phyloP scores from a whole-genome alignment of 148 eudicot genomes.

The Diospyros lotus region DNA sequence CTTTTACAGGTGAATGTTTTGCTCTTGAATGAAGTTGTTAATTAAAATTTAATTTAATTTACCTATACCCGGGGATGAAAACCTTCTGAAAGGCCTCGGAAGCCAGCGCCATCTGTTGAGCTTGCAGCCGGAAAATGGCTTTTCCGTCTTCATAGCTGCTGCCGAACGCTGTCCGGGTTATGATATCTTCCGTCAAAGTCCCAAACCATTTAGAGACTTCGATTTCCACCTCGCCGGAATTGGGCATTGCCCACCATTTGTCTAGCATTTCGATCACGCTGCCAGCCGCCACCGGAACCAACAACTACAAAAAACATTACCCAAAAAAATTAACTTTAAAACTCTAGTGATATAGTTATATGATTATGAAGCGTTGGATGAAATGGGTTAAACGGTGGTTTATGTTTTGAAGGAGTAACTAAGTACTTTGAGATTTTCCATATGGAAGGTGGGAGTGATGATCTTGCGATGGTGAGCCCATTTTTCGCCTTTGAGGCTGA shows the following conservation, averaged over 20 bases:
- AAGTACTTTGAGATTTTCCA: conserved; percentile 89
- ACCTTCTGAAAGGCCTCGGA: conserved; percentile 80
- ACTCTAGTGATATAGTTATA: not conserved
- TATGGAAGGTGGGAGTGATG: conserved; percentile 85
- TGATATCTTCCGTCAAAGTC: conserved; percentile 64
- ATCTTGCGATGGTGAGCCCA: conserved; percentile 98
- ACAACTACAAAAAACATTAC: conserved; percentile 29
- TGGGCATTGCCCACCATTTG: conserved; percentile 39
- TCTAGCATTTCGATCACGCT: conserved; percentile 63
- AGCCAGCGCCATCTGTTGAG: conserved; percentile 68
- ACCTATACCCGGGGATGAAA: conserved; percentile 89
- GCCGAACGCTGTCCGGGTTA: conserved; percentile 74
- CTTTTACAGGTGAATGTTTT: not conserved
- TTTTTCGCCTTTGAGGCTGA: conserved; percentile 91
- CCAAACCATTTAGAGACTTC: conserved; percentile 85
- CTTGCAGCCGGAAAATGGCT: conserved; percentile 67
- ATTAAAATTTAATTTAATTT: not conserved
- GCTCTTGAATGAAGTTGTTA: too few species aligned
- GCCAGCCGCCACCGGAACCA: conserved; percentile 63
- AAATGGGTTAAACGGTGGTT: not conserved
- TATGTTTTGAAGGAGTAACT: not conserved
- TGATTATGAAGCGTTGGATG: not conserved
- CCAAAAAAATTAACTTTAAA: not conserved
- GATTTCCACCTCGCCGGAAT: conserved; percentile 52
- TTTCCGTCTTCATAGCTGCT: conserved; percentile 80